phyloP scores from a whole-genome alignment of 140 eudicot genomes.

The Erigeron philadelphicus region DNA sequence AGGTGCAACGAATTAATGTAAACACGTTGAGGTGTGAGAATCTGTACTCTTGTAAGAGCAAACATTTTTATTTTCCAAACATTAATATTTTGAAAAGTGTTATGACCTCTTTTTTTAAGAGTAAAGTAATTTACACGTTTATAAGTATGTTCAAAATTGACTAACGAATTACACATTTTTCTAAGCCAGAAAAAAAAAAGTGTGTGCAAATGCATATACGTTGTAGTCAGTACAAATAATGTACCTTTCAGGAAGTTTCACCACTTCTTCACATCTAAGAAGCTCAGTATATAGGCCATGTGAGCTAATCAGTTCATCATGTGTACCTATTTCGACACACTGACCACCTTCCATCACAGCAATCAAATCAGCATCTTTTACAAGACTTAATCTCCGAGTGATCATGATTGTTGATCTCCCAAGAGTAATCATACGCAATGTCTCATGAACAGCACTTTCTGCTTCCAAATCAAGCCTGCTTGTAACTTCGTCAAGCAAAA shows the following conservation, averaged over 20 bases:
- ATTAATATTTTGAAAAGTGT: no score
- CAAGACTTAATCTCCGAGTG: slow-evolving; percentile 37
- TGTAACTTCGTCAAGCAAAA: slow-evolving; percentile 57
- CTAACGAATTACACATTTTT: no score
- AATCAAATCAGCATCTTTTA: slow-evolving; percentile 51
- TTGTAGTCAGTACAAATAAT: not conserved
- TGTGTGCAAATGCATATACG: not conserved
- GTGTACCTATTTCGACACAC: slow-evolving; percentile 62
- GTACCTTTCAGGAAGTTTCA: slow-evolving; percentile 58
- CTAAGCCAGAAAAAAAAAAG: no score
- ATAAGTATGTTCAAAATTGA: no score
- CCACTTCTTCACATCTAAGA: slow-evolving; percentile 48
- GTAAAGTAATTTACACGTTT: no score
- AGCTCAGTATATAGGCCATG: slow-evolving; percentile 52
- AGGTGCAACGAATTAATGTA: no score
- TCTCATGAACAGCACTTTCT: slow-evolving; percentile 43
- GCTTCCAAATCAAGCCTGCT: slow-evolving; percentile 48
- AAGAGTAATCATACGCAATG: slow-evolving; percentile 33
- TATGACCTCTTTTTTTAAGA: no score
- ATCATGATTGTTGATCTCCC: slow-evolving; percentile 52
- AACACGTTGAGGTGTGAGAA: no score
- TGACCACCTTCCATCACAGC: slow-evolving; percentile 65
- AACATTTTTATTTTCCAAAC: no score
- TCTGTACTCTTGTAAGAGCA: no score
- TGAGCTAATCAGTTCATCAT: slow-evolving; percentile 43